phyloP scores from a whole-genome alignment of 2,329 filamentous ascomycete species.

The Chrysoporthe cubensis region DNA sequence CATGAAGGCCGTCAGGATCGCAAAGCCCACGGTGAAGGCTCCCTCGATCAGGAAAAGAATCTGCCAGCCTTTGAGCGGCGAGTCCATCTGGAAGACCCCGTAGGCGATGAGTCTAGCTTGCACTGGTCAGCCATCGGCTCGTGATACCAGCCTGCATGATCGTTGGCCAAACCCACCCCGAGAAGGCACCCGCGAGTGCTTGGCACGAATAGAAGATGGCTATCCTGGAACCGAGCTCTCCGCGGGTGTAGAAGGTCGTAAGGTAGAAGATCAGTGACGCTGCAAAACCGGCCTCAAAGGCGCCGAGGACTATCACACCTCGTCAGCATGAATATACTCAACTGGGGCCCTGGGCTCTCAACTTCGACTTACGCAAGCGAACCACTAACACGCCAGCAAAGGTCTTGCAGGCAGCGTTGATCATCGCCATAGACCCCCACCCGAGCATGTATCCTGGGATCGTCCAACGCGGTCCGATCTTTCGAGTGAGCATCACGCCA shows the following conservation, averaged over 20 bases:
- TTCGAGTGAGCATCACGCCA: conserved; percentile 11
- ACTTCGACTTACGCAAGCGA: background rate
- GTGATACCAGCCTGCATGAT: background rate
- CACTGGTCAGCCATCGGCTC: background rate
- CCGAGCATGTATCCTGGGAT: conserved; percentile 13
- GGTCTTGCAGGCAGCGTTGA: conserved; percentile 9
- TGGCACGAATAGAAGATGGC: conserved; percentile 70
- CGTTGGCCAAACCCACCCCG: conserved; percentile 16
- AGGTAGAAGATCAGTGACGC: conserved; percentile 9
- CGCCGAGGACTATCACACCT: conserved; percentile 3
- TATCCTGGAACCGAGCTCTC: conserved; percentile 66
- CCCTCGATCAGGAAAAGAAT: conserved; percentile 52
- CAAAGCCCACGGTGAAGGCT: conserved; percentile 42
- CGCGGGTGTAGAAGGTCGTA: conserved; percentile 61
- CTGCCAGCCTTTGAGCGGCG: conserved; percentile 43
- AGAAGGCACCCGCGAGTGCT: conserved; percentile 9
- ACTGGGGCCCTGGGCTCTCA: too few relatives aligned
- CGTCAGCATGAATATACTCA: background rate
- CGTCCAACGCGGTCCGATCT: conserved; percentile 7
- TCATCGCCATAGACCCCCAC: conserved; percentile 9
- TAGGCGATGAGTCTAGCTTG: conserved; percentile 34
- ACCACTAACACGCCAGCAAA: conserved; percentile 2
- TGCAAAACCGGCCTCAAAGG: conserved; percentile 10
- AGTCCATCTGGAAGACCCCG: conserved; percentile 44
- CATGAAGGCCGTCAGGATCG: conserved; percentile 43